These are phyloP conservation scores for Neodidymelliopsis sp. DNA, from an alignment of 2,329 filamentous ascomycete genomes.

Conservation along the genomic window DNA sequence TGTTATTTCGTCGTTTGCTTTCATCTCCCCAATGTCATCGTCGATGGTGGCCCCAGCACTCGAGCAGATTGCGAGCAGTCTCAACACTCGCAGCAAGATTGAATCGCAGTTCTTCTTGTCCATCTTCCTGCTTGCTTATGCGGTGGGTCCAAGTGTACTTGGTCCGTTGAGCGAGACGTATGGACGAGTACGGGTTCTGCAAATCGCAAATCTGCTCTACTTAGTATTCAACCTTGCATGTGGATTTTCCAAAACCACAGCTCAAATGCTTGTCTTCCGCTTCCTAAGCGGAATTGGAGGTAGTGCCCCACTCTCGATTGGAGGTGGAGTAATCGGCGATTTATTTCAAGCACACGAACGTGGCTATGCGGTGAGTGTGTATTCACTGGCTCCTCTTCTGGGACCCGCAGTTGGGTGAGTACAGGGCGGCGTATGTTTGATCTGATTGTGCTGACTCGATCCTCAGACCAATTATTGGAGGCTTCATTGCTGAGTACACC, in stretches of 20 bases:
- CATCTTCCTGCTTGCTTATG: conserved; percentile 43
- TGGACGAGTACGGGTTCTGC: conserved; percentile 39
- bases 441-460: conserved; percentile 42
- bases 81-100: conserved; percentile 30
- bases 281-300: conserved; percentile 39
- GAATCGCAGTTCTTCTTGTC: conserved; percentile 34
- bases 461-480: conserved; percentile 69
- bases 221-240: conserved; percentile 53
- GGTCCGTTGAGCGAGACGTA: conserved; percentile 37
- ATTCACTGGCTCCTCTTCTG: conserved; percentile 65
- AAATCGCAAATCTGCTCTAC: conserved; percentile 37
- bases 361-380: conserved; percentile 66
- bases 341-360: conserved; percentile 66
- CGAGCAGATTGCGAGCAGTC: conserved; percentile 25
- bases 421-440: no score
- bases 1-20: conserved; percentile 47
- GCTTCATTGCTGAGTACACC: conserved; percentile 67
- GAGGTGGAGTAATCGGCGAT: conserved; percentile 51
- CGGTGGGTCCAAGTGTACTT: conserved; percentile 38
- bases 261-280: conserved; percentile 39
- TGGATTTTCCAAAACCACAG: conserved; percentile 35
- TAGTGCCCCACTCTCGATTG: conserved; percentile 35
- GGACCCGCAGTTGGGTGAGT: conserved; percentile 34
- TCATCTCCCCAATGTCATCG: conserved; percentile 41
- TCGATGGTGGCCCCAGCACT: conserved; percentile 42